Evolutionary conservation across 805 yeast species (phyloP), one percentile per base, ranked within the genome.

Genomic region (Candida arabinofermentans): DNA sequence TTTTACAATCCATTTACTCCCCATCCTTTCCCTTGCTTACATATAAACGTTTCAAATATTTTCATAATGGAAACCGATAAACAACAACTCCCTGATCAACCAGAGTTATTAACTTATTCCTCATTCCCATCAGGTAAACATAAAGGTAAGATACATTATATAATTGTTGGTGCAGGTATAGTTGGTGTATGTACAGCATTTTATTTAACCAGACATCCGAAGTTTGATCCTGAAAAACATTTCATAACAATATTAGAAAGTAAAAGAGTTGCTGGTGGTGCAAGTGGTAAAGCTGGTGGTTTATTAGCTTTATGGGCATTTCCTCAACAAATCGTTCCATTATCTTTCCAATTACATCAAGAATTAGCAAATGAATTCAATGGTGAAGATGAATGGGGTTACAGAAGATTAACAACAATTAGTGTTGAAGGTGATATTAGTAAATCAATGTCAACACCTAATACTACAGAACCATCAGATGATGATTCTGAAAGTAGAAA

Each of bases 231-330:
- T 0, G 67, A 70, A 24, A 81, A 77, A 43, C 81, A 86, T 58
- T 89, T 86, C 55, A 86, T 91, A 49, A 86, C 96, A 6, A 75
- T 91, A 16, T 59, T 93, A 12, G 99, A 91, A 62, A 81, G 91
- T 39, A 87, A 86, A 48, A 72, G 96, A 54, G 95, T 95, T 5
- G 99, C 98, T 0, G 95, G 96, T 39, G 98, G 96, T 36, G 98
- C 99, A 16, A 78, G 88, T 32, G 99, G 99, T 41, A 93, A 91
- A 56, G 98, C 99, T 6, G 99, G 98, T 34, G 99, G 99, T 0
- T 70, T 91, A 37, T 66, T 91, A 38, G 97, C 98, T 1, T 74
- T 86, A 18, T 90, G 97, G 95, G 98, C 98, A 0, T 93, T 93
- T 63, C 99, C 99, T 0, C 89, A 84, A 53, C 96, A 87, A 61